phyloP scores from a whole-genome alignment of 169 alveolate genomes.

The Plasmodium vivax region DNA sequence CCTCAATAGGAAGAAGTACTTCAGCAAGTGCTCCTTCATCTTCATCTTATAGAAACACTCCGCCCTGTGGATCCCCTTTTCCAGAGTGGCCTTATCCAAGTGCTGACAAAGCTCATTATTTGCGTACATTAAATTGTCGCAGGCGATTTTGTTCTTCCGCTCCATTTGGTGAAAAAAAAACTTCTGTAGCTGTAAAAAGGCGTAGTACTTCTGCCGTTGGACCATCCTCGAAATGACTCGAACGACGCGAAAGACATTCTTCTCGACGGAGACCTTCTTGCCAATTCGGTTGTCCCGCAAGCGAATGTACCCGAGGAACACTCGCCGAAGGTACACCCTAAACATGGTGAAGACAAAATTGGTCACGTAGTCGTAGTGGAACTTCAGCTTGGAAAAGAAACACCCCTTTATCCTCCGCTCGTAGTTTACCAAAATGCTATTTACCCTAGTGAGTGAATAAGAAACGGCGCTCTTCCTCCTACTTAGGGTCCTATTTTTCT shows the following conservation, averaged over 20 bases:
- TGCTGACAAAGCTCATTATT: constrained; percentile 41
- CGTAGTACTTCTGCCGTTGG: constrained; percentile 39
- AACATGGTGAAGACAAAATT: constrained; percentile 49
- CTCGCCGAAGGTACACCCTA: constrained; percentile 21
- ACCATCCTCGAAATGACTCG: neutral
- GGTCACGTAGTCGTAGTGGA: constrained; percentile 31
- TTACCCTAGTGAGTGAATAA: constrained; percentile 31
- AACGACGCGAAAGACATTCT: constrained; percentile 10
- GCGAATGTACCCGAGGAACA: constrained; percentile 38
- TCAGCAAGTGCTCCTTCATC: constrained; percentile 17
- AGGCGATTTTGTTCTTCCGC: neutral
- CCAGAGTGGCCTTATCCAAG: constrained; percentile 24
- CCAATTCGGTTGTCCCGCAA: constrained; percentile 16
- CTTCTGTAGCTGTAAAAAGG: constrained; percentile 44
- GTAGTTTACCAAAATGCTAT: constrained; percentile 22
- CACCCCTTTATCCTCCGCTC: constrained; percentile 9
- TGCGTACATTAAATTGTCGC: constrained; percentile 38
- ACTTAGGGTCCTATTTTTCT: constrained; percentile 27
- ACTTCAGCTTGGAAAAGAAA: constrained; percentile 15
- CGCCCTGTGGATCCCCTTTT: constrained; percentile 34
- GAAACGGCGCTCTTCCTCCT: constrained; percentile 27
- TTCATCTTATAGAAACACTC: constrained; percentile 38
- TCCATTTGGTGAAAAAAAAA: constrained; percentile 34
- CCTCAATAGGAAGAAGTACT: constrained; percentile 30
- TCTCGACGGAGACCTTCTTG: constrained; percentile 16